Base-by-base conservation (phyloP, 2,329 filamentous ascomycete species). In the Pyrenophora seminiperda region DNA sequence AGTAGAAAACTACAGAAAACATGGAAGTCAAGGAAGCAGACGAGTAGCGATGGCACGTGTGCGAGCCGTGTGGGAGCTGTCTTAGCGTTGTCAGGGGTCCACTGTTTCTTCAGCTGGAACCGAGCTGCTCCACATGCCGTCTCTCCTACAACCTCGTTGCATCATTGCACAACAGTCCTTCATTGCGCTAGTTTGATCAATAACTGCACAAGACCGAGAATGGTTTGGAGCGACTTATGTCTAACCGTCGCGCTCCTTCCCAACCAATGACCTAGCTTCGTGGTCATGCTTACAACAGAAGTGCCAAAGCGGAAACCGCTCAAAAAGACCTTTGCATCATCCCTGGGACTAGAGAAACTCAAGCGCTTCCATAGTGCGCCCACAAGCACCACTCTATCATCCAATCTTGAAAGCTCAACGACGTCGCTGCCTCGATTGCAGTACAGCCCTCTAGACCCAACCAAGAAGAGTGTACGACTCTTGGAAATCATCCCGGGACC, bases 391-490 rank as follows among this genome's bases (percentile, higher is more conserved):
- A 22, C 41, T 11, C 20, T 22, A 24, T 20, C 24, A 13, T 13
- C 50, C 9, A 9, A 17, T 10, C 17, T 29, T 19, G 34, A 44
- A 13, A 29, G 34, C 7, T 31, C 38, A 37, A 13, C 38, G 18
- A 15, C 24, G 4, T 13, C 24, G 0, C 18, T 50, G 13, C 41
- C 49, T 1, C 11, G 24, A 7, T 20, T 56, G 4, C 43, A 56
- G 14, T 54, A 56, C 40, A 37, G 20, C 14, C 14, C 43, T 30
- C 30, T 56, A 14, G 54, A 50, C 20, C 18, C 50, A 19, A 31
- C 14, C 1, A 46, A 37, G 18, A 56, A 54, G 34, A 41, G 22
- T 3, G 32, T 56, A 7, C 48, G 54, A 39, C 46, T 56, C n/a
- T 5, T 56, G 7, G 40, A 54, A 5, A 43, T 56, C 11, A 14